phyloP scores from a whole-genome alignment of 2,329 filamentous ascomycete genomes.

The Arachnomyces sp. region DNA sequence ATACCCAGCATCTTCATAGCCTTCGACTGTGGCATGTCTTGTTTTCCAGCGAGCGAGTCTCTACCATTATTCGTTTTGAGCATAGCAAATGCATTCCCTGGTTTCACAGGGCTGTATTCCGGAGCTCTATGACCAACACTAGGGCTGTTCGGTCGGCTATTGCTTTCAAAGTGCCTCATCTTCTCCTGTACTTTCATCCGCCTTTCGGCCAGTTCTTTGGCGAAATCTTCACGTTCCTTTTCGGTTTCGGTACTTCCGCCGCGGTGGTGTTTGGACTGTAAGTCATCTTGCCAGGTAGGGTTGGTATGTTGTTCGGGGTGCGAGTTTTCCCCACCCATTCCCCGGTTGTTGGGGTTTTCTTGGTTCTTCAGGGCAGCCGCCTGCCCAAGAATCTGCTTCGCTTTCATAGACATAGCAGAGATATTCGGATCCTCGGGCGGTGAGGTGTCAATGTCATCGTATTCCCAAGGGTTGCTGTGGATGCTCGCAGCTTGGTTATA shows the following conservation, averaged over 20 bases:
- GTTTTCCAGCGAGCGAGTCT: constrained; percentile 20
- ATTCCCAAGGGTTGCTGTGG: constrained; percentile 48
- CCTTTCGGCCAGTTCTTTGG: constrained; percentile 40
- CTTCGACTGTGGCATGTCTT: constrained; percentile 25
- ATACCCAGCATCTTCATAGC: constrained; percentile 36
- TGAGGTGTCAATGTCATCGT: constrained; percentile 40
- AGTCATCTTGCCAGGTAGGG: constrained; percentile 42
- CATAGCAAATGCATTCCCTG: constrained; percentile 37
- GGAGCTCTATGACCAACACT: constrained; percentile 27
- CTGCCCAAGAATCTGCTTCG: constrained; percentile 31
- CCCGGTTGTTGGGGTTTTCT: constrained; percentile 13
- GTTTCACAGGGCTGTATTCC: constrained; percentile 22
- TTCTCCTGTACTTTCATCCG: constrained; percentile 42
- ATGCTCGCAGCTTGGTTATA: constrained; percentile 42
- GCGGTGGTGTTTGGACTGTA: constrained; percentile 34
- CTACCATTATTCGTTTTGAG: constrained; percentile 35
- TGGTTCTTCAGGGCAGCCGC: constrained; percentile 25
- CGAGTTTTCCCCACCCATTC: constrained; percentile 13
- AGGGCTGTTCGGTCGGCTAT: constrained; percentile 38
- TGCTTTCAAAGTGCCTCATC: constrained; percentile 35
- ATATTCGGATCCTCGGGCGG: constrained; percentile 14
- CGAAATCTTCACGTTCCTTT: constrained; percentile 41
- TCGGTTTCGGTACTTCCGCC: constrained; percentile 41
- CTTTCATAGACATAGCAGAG: constrained; percentile 25
- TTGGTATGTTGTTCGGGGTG: constrained; percentile 6